Conservation (phyloP, 805 yeast genomes). For the Starmerella tilneyi region DNA sequence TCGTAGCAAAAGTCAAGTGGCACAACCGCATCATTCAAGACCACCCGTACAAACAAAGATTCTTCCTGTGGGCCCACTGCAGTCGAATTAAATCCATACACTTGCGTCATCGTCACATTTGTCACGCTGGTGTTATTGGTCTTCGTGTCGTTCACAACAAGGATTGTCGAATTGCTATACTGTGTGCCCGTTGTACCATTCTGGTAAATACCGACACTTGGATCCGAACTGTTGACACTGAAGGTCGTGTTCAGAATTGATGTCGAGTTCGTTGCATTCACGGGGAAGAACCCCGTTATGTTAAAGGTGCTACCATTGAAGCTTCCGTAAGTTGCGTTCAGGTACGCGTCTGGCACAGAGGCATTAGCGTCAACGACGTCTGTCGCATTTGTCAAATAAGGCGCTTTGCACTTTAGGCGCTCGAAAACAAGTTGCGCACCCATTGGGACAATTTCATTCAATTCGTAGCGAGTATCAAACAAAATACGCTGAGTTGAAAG, state of each 20-base stretch:
- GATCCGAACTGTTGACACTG: neutral
- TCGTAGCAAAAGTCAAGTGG: conserved; percentile 40
- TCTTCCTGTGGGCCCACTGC: conserved; percentile 5
- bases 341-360: conserved; percentile 14
- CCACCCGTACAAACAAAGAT: conserved; percentile 38
- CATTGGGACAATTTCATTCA: conserved; percentile 45
- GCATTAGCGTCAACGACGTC: conserved; percentile 10
- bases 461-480: conserved; percentile 40
- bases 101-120: conserved; percentile 15
- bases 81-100: conserved; percentile 11
- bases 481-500: conserved; percentile 39
- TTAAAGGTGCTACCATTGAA: conserved; percentile 25
- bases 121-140: conserved; percentile 5
- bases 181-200: conserved; percentile 9
- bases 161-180: conserved; percentile 6
- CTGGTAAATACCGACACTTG: neutral
- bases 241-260: neutral
- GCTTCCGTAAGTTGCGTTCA: conserved; percentile 12
- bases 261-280: conserved; percentile 10
- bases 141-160: conserved; percentile 11
- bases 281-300: conserved; percentile 11
- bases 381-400: conserved; percentile 17
- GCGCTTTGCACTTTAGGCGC: conserved; percentile 36
- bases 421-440: conserved; percentile 47
- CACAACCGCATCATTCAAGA: conserved; percentile 46